These are phyloP conservation scores for Botrytis squamosa DNA, from an alignment of 2,329 filamentous ascomycete species.

Conservation along the genomic window DNA sequence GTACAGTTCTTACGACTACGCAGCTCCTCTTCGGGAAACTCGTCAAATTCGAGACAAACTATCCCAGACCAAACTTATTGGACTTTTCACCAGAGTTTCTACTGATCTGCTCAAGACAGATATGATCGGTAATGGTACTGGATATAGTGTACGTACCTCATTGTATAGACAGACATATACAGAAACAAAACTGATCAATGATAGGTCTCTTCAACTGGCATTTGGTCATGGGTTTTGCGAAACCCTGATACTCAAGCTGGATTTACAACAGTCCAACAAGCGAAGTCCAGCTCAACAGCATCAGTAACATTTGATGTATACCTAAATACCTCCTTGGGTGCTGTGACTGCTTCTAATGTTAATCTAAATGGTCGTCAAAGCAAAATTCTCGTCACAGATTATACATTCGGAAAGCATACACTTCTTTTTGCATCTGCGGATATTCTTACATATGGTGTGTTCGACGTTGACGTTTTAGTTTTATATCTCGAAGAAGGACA, in stretches of 20 bases:
- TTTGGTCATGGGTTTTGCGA: conserved; percentile 52
- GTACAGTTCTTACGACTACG: conserved; percentile 47
- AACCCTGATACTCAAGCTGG: conserved; percentile 49
- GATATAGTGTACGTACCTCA: conserved; percentile 41
- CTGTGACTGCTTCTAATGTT: conserved; percentile 46
- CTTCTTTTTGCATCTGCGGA: conserved; percentile 53
- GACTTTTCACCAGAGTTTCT: conserved; percentile 53
- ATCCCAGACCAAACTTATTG: conserved; percentile 54
- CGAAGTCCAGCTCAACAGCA: conserved; percentile 45
- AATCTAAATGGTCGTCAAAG: conserved; percentile 52
- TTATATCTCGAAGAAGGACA: conserved; percentile 51
- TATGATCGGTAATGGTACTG: conserved; percentile 56
- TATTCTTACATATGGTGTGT: conserved; percentile 48
- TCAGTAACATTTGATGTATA: conserved; percentile 48
- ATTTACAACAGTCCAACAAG: conserved; percentile 52
- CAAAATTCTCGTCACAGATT: conserved; percentile 55
- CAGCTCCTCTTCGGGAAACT: conserved; percentile 53
- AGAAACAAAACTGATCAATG: neutral
- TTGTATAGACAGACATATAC: neutral
- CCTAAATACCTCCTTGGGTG: conserved; percentile 48
- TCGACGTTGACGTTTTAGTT: conserved; percentile 48
- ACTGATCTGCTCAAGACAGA: conserved; percentile 50
- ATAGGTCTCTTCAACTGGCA: conserved; percentile 40
- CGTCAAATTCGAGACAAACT: conserved; percentile 53
- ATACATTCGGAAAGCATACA: conserved; percentile 47